Evolutionary conservation across 495 filamentous ascomycete species (phyloP).

Genomic region (Extremus antarcticus): DNA sequence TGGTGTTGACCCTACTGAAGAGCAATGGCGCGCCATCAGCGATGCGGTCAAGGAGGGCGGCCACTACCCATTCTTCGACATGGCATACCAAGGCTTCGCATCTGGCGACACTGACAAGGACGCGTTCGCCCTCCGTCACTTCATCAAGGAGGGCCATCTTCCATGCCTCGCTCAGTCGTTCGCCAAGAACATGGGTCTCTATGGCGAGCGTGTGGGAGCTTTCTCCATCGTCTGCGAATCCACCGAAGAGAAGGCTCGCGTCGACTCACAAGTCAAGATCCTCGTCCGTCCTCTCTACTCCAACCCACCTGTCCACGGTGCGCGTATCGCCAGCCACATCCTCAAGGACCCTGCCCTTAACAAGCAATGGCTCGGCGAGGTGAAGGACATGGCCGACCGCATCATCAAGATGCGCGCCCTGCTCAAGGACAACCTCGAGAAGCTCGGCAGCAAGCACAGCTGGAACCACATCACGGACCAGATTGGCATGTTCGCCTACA

Average conservation of each 20-base stretch:
- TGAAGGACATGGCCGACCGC: conserved; percentile 97
- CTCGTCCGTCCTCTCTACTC: conserved; percentile 95
- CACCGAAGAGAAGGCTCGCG: conserved; percentile 84
- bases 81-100: conserved; percentile 99
- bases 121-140: conserved; percentile 85
- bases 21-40: conserved; percentile 90
- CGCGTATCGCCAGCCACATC: conserved; percentile 85
- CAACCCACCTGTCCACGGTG: conserved; percentile 92
- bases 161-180: conserved; percentile 87
- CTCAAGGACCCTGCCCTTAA: conserved; percentile 79
- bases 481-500: conserved; percentile 99
- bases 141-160: conserved; percentile 83
- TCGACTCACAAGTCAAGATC: conserved; percentile 98
- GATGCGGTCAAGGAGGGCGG: conserved; percentile 77
- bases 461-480: conserved; percentile 97
- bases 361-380: conserved; percentile 89
- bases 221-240: conserved; percentile 84
- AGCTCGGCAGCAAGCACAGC: conserved; percentile 86
- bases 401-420: conserved; percentile 96
- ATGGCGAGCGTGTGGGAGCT: conserved; percentile 94
- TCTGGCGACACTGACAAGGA: conserved; percentile 84
- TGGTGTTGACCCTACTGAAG: conserved; percentile 83
- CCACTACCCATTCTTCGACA: conserved; percentile 97
- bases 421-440: conserved; percentile 86
- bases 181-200: conserved; percentile 99